Evolutionary conservation across 768 basidiomycete species (phyloP).

Genomic region (Russula sp.): DNA sequence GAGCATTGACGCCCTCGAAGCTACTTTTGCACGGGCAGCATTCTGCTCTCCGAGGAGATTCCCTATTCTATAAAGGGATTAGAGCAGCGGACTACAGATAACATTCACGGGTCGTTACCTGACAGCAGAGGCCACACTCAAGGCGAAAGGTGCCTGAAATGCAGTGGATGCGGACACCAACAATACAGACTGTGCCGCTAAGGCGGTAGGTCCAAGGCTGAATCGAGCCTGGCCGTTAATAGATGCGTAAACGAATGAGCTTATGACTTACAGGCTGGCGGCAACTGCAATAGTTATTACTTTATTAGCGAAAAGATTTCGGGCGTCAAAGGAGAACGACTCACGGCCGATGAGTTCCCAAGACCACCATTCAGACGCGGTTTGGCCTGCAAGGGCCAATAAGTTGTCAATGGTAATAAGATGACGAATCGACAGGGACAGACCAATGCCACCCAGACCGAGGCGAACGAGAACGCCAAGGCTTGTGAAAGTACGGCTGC

Average conservation of each 20-base stretch:
- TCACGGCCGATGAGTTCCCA: constrained; percentile 76
- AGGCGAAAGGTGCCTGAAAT: constrained; percentile 77
- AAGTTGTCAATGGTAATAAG: neutral
- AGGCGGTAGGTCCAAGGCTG: constrained; percentile 68
- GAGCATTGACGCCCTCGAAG: constrained; percentile 55
- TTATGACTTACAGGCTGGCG: constrained; percentile 39
- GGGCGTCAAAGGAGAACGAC: constrained; percentile 18
- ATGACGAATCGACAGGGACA: constrained; percentile 19
- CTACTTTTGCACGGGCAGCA: constrained; percentile 60
- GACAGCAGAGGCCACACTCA: constrained; percentile 80
- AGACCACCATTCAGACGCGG: constrained; percentile 93
- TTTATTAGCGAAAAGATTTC: neutral
- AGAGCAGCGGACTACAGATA: neutral
- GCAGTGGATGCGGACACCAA: constrained; percentile 66
- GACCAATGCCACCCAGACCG: constrained; percentile 75
- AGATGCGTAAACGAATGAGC: neutral
- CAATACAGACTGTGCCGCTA: constrained; percentile 88
- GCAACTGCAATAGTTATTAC: constrained; percentile 33
- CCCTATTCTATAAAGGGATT: constrained; percentile 50
- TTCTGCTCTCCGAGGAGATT: constrained; percentile 83
- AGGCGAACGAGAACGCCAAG: constrained; percentile 65
- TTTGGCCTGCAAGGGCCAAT: constrained; percentile 43
- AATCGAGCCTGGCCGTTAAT: constrained; percentile 22
- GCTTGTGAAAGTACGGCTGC: constrained; percentile 53
- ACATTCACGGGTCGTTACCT: constrained; percentile 40